Evolutionary conservation across 75 land plant species (phyloP), one percentile per base, ranked within the genome.

Genomic region (Picea glauca): DNA sequence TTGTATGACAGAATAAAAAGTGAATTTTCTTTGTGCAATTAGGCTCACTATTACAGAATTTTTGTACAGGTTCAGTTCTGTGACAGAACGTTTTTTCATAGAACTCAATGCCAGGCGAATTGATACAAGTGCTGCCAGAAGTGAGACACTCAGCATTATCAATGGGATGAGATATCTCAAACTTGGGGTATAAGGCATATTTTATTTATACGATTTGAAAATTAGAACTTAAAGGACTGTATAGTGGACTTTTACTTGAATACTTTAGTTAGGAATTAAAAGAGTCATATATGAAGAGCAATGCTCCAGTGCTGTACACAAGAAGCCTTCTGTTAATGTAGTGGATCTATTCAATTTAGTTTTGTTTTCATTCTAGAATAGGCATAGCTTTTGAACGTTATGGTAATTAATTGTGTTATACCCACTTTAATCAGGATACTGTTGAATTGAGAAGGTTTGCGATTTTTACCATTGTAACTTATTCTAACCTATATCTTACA

Each of bases 141-240:
- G 92, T 84, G 98, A 98, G 83, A 93, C 98, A 20, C 87, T 98
- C 18, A 98, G 98, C 85, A 95, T 98, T 78, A 98, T 98, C 38
- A 92, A 95, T 84, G 99, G 99, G 60, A 93, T 98, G 98, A 96
- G 99, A 78, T 98, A 95, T 82, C 90, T 98, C n/a, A 98, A 95
- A 81, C 89, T 98, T 56, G 99, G 98, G 88, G 99, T 98, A 85
- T 59, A 87, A 63, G 60, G 75, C 26, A 18, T 15, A 23, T 40
- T 59, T 65, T 59, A 58, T 14, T 13, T 68, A 59, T 17, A 72
- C 58, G 54, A 11, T 79, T 79, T 32, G 43, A n/a, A 38, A 43
- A 43, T 2, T 40, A 3, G 26, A 70, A 8, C 74, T 70, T 40
- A 56, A 56, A 40, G 43, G 5, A 40, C 56, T 40, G 0, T 70